Evolutionary conservation across 148 eudicot species (phyloP).

Genomic region (Cornus kousa): DNA sequence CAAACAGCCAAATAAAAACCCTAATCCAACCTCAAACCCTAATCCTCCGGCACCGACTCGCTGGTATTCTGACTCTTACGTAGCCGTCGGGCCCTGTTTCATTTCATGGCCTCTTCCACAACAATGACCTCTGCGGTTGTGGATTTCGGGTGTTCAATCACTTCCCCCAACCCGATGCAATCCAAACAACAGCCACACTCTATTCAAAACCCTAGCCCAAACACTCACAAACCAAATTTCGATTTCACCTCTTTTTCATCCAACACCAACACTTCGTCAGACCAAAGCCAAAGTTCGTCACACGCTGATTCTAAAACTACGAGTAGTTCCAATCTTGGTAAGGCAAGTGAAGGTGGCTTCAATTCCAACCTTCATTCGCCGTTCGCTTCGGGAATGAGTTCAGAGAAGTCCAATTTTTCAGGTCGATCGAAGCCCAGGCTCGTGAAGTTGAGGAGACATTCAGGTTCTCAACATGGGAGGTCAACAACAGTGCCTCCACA

Average conservation of each 20-base stretch:
- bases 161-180: not conserved
- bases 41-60: no score
- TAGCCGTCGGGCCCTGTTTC: no score
- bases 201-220: not conserved
- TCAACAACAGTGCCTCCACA: conserved; percentile 15
- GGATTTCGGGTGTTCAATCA: not conserved
- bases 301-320: conserved; percentile 7
- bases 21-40: no score
- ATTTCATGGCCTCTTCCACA: not conserved
- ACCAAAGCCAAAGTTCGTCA: not conserved
- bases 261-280: not conserved
- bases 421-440: conserved; percentile 53
- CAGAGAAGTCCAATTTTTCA: not conserved
- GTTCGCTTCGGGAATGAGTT: not conserved
- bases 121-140: not conserved
- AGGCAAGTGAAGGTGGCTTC: conserved; percentile 20
- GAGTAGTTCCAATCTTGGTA: not conserved
- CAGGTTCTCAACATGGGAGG: conserved; percentile 21
- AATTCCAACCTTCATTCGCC: conserved; percentile 20
- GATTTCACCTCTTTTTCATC: no score
- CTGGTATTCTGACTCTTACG: no score
- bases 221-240: not conserved
- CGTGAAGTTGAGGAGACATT: conserved; percentile 42
- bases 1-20: no score
- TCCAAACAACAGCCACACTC: not conserved